Evolutionary conservation across 2,329 filamentous ascomycete genomes (phyloP).

Genomic region (Phialophora verrucosa): DNA sequence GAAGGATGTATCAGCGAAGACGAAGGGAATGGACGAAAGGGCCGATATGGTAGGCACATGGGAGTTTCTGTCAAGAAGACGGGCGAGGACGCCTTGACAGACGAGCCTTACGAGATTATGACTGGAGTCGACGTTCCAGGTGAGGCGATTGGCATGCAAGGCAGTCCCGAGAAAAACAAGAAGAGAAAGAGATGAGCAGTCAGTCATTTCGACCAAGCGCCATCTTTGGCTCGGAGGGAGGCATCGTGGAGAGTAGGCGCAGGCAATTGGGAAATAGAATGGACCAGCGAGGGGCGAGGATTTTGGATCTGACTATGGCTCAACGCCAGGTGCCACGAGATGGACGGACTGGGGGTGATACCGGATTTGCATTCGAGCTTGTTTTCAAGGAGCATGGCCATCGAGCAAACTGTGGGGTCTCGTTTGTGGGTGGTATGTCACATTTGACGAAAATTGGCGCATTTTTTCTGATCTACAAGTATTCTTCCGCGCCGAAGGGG

Average conservation of each 20-base stretch:
- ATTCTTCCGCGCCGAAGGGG: slow-evolving; percentile 10
- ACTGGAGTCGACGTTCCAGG: slow-evolving; percentile 43
- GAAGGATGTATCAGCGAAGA: slow-evolving; percentile 98
- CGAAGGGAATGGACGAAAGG: slow-evolving; percentile 95
- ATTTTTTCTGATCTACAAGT: slow-evolving; percentile 21
- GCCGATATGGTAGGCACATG: slow-evolving; percentile 79
- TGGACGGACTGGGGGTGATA: slow-evolving; percentile 22
- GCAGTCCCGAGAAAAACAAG: slow-evolving; percentile 65
- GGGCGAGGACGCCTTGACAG: slow-evolving; percentile 56
- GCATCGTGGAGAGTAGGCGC: neutral
- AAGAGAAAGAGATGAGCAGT: slow-evolving; percentile 67
- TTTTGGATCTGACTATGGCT: slow-evolving; percentile 29
- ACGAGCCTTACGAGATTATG: slow-evolving; percentile 55
- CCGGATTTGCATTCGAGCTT: slow-evolving; percentile 20
- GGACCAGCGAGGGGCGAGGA: slow-evolving; percentile 11
- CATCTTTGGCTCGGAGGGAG: neutral
- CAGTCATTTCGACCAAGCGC: neutral
- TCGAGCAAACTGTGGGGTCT: slow-evolving; percentile 5
- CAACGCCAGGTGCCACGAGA: slow-evolving; percentile 23
- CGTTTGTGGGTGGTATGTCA: slow-evolving; percentile 21
- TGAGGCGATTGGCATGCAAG: slow-evolving; percentile 43
- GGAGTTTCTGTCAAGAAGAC: slow-evolving; percentile 69
- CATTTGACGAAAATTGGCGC: slow-evolving; percentile 17
- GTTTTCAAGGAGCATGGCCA: slow-evolving; percentile 7
- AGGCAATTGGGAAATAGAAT: slow-evolving; percentile 26